Conservation (phyloP, 1,284 basidiomycete species). For the Porphyrellus sp. region DNA sequence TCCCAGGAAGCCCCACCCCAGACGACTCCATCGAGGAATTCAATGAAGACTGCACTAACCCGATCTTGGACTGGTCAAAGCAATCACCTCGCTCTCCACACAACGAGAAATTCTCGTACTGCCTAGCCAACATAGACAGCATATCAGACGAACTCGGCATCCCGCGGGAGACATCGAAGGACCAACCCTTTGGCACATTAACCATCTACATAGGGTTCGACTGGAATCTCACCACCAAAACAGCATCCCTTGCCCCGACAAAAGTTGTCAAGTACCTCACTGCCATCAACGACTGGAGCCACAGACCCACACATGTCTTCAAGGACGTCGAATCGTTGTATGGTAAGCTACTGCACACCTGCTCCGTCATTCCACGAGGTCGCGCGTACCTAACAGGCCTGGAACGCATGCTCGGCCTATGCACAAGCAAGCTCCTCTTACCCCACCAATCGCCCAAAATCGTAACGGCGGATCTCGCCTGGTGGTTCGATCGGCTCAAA, state of each 20-base stretch:
- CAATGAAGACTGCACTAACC: not conserved
- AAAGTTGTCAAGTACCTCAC: not conserved
- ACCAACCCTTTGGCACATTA: not conserved
- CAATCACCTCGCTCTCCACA: not conserved
- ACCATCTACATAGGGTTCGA: conserved; percentile 1
- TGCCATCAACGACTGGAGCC: not conserved
- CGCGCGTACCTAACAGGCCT: not conserved
- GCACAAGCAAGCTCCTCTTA: conserved; percentile 1
- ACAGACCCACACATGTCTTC: not conserved
- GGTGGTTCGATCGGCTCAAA: conserved; percentile 3
- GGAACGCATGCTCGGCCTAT: conserved; percentile 1
- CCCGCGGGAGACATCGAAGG: not conserved
- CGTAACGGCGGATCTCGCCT: not conserved
- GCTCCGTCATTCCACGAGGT: not conserved
- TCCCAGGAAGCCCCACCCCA: not conserved
- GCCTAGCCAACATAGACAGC: not conserved
- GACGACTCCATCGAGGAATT: not conserved
- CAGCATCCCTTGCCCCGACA: rapidly evolving
- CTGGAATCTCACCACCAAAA: not conserved
- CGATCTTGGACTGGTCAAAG: not conserved
- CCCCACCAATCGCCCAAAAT: not conserved
- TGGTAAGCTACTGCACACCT: conserved; percentile 10
- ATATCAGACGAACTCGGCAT: not conserved
- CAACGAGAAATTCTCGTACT: not conserved
- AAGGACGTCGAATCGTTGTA: conserved; percentile 6